Evolutionary conservation across 2,329 filamentous ascomycete genomes (phyloP), one percentile per base, ranked within the genome.

Genomic region (Phaeosphaeriaceae sp.): DNA sequence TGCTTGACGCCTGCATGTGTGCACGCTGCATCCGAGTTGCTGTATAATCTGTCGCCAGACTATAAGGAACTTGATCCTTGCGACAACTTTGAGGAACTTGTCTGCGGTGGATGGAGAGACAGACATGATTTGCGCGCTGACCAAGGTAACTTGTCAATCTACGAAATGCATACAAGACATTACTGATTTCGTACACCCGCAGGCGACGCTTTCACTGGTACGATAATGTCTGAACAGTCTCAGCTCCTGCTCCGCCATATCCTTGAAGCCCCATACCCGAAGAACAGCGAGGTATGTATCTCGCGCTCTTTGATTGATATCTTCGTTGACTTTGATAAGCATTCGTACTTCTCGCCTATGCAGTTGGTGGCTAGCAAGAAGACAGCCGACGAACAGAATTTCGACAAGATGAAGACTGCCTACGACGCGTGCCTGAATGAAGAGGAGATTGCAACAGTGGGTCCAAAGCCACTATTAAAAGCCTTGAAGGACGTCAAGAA

Each of bases 391-490:
- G 80, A 86, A 67, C 75, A 84, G 27, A 92, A 90, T 69, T 91
- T 91, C 68, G 76, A 85, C 59, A 89, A 89, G 73, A 78, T 92
- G 69, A 85, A 89, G 72, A 76, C 82, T 47, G 85, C 83, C 0
- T 92, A 91, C 67, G 78, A 86, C 60, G 84, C 88, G 33, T 92
- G 90, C 69, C 83, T 90, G 73, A 82, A 91, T 65, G 84, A 89
- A 69, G 79, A 83, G 7, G 75, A 78, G 10, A 83, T 90, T 50
- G 83, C 84, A 62, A 75, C 83, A 45, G 71, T 81, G 11, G 89
- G 88, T 1, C 77, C 84, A 6, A 72, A 81, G 57, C 88, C 89
- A 2, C 73, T 92, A 42, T 72, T 82, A 19, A 73, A 83, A 4
- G 74, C 91, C 10, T 77, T 91, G n/a, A 74, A 82, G 15, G 74